Conservation (phyloP, 148 eudicot species). For the Dysphania ambrosioides region DNA sequence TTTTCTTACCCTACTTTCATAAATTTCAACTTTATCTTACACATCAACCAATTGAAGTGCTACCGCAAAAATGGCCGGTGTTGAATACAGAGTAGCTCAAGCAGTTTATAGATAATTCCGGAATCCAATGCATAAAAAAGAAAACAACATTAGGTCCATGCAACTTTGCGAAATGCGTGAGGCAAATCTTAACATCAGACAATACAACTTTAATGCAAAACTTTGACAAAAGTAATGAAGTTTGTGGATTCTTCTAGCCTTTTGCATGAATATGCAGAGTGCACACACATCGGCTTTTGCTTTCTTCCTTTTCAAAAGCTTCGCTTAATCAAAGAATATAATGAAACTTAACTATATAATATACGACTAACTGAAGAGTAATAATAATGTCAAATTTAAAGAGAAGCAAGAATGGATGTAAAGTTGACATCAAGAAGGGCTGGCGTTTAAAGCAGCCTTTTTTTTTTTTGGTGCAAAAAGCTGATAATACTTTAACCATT, state of each 20-base stretch:
- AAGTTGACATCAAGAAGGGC: slow-evolving; percentile 23
- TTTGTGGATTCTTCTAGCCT: slow-evolving; percentile 24
- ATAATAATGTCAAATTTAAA: slow-evolving; percentile 6
- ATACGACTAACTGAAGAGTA: too few species aligned
- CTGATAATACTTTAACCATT: slow-evolving; percentile 10
- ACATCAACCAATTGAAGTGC: neutral
- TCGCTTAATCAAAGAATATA: slow-evolving; percentile 23
- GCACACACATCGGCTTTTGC: slow-evolving; percentile 21
- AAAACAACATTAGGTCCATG: neutral
- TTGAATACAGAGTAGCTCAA: too few species aligned
- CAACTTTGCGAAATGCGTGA: slow-evolving; percentile 18
- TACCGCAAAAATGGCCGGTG: neutral
- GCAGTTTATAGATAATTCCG: neutral
- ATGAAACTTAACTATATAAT: neutral
- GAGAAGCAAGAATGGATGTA: slow-evolving; percentile 4
- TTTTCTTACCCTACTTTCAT: neutral
- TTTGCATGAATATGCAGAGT: slow-evolving; percentile 34
- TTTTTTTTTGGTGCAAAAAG: slow-evolving; percentile 11
- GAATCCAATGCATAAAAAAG: slow-evolving; percentile 22
- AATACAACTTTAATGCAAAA: slow-evolving; percentile 13
- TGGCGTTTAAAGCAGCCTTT: slow-evolving; percentile 21
- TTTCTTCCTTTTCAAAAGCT: slow-evolving; percentile 31
- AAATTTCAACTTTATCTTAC: neutral
- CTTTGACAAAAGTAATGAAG: slow-evolving; percentile 15
- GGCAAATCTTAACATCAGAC: slow-evolving; percentile 19